phyloP scores from a whole-genome alignment of 176 grass and related monocot species.

The Oryza coarctata region DNA sequence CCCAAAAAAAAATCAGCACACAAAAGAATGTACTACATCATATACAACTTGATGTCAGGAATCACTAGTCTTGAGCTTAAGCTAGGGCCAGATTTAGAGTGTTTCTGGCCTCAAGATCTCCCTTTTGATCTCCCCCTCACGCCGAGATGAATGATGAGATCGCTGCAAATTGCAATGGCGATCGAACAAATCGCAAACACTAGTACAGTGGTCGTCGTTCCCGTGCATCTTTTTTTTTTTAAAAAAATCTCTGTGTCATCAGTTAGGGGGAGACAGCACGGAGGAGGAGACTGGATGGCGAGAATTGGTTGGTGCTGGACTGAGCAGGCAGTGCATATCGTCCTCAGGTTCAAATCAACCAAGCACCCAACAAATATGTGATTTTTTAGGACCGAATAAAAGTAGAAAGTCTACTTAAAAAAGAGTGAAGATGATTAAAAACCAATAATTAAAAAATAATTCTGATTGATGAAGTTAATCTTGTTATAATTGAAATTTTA shows the following conservation, averaged over 20 bases:
- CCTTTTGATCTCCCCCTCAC: conserved; percentile 10
- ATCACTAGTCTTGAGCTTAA: background rate
- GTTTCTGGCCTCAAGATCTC: conserved; percentile 35
- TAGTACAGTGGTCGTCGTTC: conserved; percentile 17
- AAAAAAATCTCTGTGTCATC: background rate
- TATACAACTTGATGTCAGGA: conserved; percentile 4
- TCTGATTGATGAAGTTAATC: too few species aligned
- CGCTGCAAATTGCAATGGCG: background rate
- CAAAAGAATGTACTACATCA: background rate
- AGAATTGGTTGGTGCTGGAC: background rate
- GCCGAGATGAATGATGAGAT: background rate
- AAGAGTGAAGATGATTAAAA: too few species aligned
- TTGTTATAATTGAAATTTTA: too few species aligned
- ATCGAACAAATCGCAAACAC: background rate
- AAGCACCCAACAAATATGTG: background rate
- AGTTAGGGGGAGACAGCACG: conserved; percentile 32
- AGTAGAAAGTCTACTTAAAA: too few species aligned
- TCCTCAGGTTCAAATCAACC: conserved; percentile 15
- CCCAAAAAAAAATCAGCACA: background rate
- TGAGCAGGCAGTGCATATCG: background rate
- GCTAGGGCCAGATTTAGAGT: background rate
- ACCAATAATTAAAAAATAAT: too few species aligned
- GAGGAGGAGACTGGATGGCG: background rate
- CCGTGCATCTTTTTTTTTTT: background rate
- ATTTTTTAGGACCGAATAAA: too few species aligned